phyloP scores from a whole-genome alignment of 371 early-diverging fungal species.

The Zopfochytrium polystomum region DNA sequence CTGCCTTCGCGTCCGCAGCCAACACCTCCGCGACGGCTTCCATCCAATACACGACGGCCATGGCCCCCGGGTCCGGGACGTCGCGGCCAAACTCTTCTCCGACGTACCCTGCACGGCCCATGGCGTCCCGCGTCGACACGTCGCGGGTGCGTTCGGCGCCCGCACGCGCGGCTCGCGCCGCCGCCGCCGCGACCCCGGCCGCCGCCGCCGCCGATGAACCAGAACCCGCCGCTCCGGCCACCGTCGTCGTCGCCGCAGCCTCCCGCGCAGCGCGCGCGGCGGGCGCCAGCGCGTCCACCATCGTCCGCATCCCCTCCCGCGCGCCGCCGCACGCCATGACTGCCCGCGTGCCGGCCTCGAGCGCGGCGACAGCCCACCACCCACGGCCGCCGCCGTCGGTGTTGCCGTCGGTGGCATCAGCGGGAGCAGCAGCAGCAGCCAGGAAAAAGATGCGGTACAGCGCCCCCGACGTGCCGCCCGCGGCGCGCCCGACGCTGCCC shows the following conservation, averaged over 20 bases:
- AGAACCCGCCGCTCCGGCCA: too few relatives aligned
- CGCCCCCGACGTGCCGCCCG: conserved; percentile 77
- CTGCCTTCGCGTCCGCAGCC: neutral
- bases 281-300: conserved; percentile 74
- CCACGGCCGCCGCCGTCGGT: conserved; percentile 1
- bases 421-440: conserved; percentile 62
- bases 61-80: conserved; percentile 32
- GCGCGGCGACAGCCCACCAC: conserved; percentile 48
- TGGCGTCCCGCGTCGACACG: too few relatives aligned
- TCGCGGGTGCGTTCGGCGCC: conserved; percentile 57
- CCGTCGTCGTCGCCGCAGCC: conserved; percentile 27
- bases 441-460: conserved; percentile 65
- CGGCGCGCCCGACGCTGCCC: conserved; percentile 62
- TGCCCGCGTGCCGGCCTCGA: conserved; percentile 56
- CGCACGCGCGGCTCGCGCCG: conserved; percentile 53
- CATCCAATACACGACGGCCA: conserved; percentile 10
- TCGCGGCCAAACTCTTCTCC: conserved; percentile 38
- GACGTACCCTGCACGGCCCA: conserved; percentile 73
- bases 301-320: conserved; percentile 71
- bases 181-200: conserved; percentile 54
- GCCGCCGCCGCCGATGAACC: too few relatives aligned
- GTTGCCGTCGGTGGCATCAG: conserved; percentile 6
- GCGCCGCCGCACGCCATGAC: conserved; percentile 70
- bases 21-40: neutral
- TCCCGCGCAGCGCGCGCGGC: conserved; percentile 52